Evolutionary conservation across 345 rosid species (phyloP).

Genomic region (Arabidopsis suecica): DNA sequence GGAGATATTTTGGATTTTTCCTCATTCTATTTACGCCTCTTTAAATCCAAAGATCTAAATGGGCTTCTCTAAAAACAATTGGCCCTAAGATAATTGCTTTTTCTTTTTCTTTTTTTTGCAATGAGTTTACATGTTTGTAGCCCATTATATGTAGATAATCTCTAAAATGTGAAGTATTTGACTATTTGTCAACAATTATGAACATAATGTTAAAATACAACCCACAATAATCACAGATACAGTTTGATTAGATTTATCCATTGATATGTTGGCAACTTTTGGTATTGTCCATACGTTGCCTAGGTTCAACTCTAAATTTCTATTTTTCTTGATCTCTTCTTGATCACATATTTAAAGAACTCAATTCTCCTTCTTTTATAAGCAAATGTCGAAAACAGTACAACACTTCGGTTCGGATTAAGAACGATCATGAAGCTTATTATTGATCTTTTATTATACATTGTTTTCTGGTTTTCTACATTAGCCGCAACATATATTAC

Average conservation of each 20-base stretch:
- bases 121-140: too few relatives aligned
- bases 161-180: not conserved
- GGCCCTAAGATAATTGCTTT: not conserved
- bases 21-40: not conserved
- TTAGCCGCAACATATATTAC: constrained; percentile 18
- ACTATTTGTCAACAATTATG: not conserved
- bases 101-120: too few relatives aligned
- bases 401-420: not conserved
- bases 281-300: not conserved
- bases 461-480: not conserved
- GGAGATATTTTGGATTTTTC: not conserved
- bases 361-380: not conserved
- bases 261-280: not conserved
- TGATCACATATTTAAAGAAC: too few relatives aligned
- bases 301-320: not conserved
- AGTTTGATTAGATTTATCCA: not conserved
- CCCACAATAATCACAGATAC: too few relatives aligned
- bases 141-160: not conserved
- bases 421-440: constrained; percentile 28
- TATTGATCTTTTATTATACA: constrained; percentile 30
- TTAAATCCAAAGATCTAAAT: not conserved
- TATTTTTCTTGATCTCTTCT: too few relatives aligned
- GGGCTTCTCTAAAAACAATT: not conserved
- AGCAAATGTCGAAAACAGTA: constrained; percentile 1
- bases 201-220: not conserved